Percentiles rank a stretch among this genome's conserved stretches.
Conservation (phyloP, 805 yeast species). For the Saccharomyces eubayanus region DNA sequence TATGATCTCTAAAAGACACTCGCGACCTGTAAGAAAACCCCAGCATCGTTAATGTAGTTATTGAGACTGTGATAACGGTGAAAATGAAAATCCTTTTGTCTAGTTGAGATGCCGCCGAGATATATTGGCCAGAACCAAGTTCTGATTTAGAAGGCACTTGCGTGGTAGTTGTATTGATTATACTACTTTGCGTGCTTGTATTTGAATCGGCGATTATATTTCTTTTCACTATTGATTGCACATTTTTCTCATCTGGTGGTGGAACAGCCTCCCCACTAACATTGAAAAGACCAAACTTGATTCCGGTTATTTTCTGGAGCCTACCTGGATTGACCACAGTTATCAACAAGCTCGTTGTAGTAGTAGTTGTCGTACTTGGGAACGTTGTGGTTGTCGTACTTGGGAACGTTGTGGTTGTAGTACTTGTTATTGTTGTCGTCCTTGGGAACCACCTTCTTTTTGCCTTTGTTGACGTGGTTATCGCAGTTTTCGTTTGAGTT, state of each 20-base stretch:
- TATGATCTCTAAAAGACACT: not conserved
- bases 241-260: not conserved
- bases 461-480: constrained; percentile 6
- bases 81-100: constrained; percentile 2
- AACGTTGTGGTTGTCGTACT: constrained; percentile 4
- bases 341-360: not conserved
- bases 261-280: constrained; percentile 20
- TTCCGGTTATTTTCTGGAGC: constrained; percentile 34
- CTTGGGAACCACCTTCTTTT: constrained; percentile 4
- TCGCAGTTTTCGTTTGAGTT: constrained; percentile 13
- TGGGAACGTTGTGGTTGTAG: constrained; percentile 2
- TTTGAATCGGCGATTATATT: not conserved
- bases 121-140: not conserved
- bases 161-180: not conserved
- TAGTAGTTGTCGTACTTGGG: constrained; percentile 8
- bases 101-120: constrained; percentile 10
- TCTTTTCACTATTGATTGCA: not conserved
- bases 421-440: not conserved
- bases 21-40: constrained; percentile 4
- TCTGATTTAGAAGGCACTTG: not conserved
- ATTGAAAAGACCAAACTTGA: constrained; percentile 34
- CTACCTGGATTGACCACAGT: not conserved
- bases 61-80: constrained; percentile 2
- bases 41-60: constrained; percentile 6
- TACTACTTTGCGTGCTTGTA: not conserved